Conservation (phyloP, 805 yeast species). For the Starmerella apis region DNA sequence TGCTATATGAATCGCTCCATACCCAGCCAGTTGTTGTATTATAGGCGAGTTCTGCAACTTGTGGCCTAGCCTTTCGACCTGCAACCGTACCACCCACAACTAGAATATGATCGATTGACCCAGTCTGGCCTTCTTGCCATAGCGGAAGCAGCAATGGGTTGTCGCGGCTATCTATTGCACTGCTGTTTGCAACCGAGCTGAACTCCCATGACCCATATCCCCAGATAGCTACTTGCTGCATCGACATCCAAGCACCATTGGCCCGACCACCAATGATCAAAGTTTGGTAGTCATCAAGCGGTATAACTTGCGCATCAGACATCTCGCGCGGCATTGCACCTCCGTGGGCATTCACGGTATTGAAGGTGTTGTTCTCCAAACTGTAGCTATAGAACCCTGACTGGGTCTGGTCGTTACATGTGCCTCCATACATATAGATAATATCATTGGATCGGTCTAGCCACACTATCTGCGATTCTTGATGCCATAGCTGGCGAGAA, state of each 20-base stretch:
- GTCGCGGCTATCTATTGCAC: slow-evolving; percentile 43
- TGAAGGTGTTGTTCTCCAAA: slow-evolving; percentile 19
- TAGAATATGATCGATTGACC: slow-evolving; percentile 32
- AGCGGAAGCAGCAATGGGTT: slow-evolving; percentile 47
- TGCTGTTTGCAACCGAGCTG: slow-evolving; percentile 29
- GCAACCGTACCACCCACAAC: slow-evolving; percentile 52
- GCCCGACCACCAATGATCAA: slow-evolving; percentile 56
- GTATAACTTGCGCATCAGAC: slow-evolving; percentile 22
- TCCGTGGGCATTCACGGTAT: not conserved
- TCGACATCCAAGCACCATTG: slow-evolving; percentile 53
- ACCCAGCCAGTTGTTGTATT: slow-evolving; percentile 37
- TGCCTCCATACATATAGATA: slow-evolving; percentile 30
- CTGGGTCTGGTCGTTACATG: slow-evolving; percentile 23
- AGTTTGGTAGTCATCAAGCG: slow-evolving; percentile 18
- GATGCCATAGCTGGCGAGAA: slow-evolving; percentile 22
- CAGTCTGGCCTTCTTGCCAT: slow-evolving; percentile 29
- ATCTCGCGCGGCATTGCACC: slow-evolving; percentile 26
- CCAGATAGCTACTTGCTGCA: slow-evolving; percentile 68
- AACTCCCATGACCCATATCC: slow-evolving; percentile 62
- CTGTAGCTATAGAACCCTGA: slow-evolving; percentile 24
- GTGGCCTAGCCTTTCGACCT: slow-evolving; percentile 36
- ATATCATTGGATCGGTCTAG: slow-evolving; percentile 19
- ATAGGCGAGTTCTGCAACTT: slow-evolving; percentile 35
- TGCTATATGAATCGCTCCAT: slow-evolving; percentile 28
- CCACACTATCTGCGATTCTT: slow-evolving; percentile 27